These are phyloP conservation scores for Quercus robur DNA, from an alignment of 306 rosid genomes.

Conservation along the genomic window DNA sequence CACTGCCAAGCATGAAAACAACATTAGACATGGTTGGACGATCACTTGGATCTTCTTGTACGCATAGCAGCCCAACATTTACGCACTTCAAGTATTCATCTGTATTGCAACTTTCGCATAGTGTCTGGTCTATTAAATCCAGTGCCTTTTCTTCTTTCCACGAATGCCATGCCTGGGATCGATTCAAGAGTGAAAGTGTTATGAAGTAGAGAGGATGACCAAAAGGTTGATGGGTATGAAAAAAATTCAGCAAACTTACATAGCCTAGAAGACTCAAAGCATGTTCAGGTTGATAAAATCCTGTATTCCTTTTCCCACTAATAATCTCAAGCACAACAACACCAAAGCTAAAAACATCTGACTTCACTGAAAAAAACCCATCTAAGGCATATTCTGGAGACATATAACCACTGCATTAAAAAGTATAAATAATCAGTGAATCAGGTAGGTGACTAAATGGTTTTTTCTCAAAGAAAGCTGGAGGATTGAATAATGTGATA, in stretches of 20 bases:
- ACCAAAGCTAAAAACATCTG: constrained; percentile 70
- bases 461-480: not conserved
- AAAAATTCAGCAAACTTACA: constrained; percentile 28
- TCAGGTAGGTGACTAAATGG: not conserved
- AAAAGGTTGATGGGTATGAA: not conserved
- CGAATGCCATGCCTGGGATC: constrained; percentile 62
- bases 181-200: not conserved
- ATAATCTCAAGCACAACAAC: constrained; percentile 68
- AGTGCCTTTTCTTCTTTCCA: constrained; percentile 61
- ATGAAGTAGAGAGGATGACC: not conserved
- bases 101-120: constrained; percentile 40
- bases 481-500: not conserved
- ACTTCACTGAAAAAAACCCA: constrained; percentile 62
- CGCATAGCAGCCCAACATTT: constrained; percentile 59
- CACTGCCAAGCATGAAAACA: constrained; percentile 65
- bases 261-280: constrained; percentile 68
- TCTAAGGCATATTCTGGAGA: constrained; percentile 76
- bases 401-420: constrained; percentile 61
- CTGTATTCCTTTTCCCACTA: constrained; percentile 63
- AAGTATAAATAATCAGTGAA: not conserved
- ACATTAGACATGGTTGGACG: constrained; percentile 68
- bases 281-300: constrained; percentile 56
- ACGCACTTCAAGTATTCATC: constrained; percentile 57
- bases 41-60: constrained; percentile 70
- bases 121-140: constrained; percentile 51